Conservation (phyloP, 495 filamentous ascomycete species). For the Bacidia rubella region DNA sequence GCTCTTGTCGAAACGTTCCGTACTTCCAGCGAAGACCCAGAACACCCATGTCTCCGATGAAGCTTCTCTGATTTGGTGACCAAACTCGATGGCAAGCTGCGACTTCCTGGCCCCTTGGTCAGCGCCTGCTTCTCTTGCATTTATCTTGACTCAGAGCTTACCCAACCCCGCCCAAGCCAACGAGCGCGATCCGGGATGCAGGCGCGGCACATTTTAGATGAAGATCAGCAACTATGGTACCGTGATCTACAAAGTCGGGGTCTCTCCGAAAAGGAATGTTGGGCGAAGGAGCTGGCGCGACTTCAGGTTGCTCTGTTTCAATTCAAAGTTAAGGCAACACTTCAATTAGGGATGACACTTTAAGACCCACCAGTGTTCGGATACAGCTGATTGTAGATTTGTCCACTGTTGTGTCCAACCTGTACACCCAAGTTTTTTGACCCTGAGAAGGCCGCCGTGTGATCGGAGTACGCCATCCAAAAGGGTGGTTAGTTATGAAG, state of each 20-base stretch:
- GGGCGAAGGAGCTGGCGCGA: background rate
- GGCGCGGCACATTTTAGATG: slow-evolving; percentile 18
- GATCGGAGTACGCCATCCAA: background rate
- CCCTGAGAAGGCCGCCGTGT: background rate
- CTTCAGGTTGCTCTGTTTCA: background rate
- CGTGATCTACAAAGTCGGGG: slow-evolving; percentile 23
- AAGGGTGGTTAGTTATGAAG: too few relatives aligned
- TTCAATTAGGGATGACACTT: background rate
- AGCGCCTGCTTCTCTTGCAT: slow-evolving; percentile 3
- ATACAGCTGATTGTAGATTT: background rate
- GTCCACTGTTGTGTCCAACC: background rate
- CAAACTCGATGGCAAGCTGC: slow-evolving; percentile 27
- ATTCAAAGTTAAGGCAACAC: background rate
- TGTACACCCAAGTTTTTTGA: background rate
- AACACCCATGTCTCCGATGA: slow-evolving; percentile 33
- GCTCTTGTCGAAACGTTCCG: slow-evolving; percentile 28
- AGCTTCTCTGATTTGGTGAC: slow-evolving; percentile 23
- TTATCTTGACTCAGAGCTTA: slow-evolving; percentile 8
- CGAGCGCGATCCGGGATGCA: slow-evolving; percentile 11
- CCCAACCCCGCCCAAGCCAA: slow-evolving; percentile 15
- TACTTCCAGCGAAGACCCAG: slow-evolving; percentile 34
- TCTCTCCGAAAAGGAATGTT: slow-evolving; percentile 25
- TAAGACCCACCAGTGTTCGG: background rate
- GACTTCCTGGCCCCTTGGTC: slow-evolving; percentile 23
- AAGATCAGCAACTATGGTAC: too few relatives aligned